These are phyloP conservation scores for Salvia rosmarinus DNA, from an alignment of 257 asterid species.

Conservation along the genomic window DNA sequence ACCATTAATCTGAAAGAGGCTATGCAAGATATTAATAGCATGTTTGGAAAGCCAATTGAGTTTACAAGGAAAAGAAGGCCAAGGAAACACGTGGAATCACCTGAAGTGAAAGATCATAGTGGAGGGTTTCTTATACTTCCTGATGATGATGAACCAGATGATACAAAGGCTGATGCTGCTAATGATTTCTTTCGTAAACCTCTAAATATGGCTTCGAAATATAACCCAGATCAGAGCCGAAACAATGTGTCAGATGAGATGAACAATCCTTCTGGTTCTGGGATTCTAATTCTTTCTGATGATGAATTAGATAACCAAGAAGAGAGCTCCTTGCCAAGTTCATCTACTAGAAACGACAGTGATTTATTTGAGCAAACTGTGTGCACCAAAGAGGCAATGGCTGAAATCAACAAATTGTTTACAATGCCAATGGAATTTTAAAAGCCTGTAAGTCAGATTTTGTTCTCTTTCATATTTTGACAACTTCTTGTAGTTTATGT, in stretches of 20 bases:
- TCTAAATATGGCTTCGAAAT: conserved; percentile 15
- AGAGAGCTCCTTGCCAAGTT: conserved; percentile 46
- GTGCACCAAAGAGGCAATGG: conserved; percentile 91
- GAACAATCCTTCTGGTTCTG: conserved; percentile 37
- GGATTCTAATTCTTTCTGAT: conserved; percentile 72
- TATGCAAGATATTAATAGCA: conserved; percentile 85
- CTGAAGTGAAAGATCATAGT: conserved; percentile 38
- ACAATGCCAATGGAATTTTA: conserved; percentile 87
- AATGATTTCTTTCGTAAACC: conserved; percentile 29
- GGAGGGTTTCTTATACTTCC: conserved; percentile 58
- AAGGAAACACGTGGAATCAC: conserved; percentile 53
- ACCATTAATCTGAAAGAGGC: conserved; percentile 94
- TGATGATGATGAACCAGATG: conserved; percentile 52
- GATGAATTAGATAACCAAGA: conserved; percentile 52
- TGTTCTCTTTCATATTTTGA: background rate
- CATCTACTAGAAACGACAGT: conserved; percentile 41
- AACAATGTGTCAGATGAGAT: conserved; percentile 29
- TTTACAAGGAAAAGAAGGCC: conserved; percentile 71
- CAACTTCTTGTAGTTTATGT: conserved; percentile 16
- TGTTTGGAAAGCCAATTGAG: conserved; percentile 96
- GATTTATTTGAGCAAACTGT: conserved; percentile 79
- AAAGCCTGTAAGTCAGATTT: conserved; percentile 44
- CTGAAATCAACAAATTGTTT: conserved; percentile 82
- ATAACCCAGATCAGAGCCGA: conserved; percentile 21
- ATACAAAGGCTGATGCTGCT: conserved; percentile 25